These are phyloP conservation scores for Citrullus amarus DNA, from an alignment of 306 rosid genomes.

Conservation along the genomic window DNA sequence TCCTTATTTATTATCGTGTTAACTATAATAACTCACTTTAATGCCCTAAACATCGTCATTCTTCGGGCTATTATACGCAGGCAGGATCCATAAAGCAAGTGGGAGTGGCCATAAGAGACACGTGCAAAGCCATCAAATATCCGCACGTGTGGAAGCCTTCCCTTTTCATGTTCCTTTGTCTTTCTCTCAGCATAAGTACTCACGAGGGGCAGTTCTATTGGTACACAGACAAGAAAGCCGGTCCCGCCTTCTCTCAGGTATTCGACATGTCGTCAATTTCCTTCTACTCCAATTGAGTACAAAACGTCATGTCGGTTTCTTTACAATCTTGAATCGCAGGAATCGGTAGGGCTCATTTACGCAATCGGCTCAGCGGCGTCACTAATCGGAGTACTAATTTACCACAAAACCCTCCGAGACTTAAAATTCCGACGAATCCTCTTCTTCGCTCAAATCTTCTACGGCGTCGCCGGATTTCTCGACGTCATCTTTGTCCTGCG, in stretches of 20 bases:
- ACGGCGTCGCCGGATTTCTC: slow-evolving; percentile 40
- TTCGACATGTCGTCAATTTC: not conserved
- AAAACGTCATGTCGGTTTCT: not conserved
- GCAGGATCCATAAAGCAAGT: slow-evolving; percentile 15
- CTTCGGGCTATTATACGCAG: slow-evolving; percentile 6
- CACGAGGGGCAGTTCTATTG: slow-evolving; percentile 79
- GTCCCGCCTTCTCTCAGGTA: slow-evolving; percentile 82
- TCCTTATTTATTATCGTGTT: too few relatives aligned
- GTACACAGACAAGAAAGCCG: slow-evolving; percentile 68
- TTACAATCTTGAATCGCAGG: slow-evolving; percentile 25
- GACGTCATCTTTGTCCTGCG: slow-evolving; percentile 52
- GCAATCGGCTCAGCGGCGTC: slow-evolving; percentile 69
- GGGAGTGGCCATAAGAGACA: slow-evolving; percentile 31
- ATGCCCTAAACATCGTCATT: too few relatives aligned
- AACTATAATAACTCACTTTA: too few relatives aligned
- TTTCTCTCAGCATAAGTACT: slow-evolving; percentile 44
- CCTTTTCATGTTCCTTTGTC: slow-evolving; percentile 50
- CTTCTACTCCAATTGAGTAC: not conserved
- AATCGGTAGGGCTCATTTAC: slow-evolving; percentile 58
- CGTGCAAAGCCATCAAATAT: slow-evolving; percentile 36
- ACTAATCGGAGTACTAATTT: slow-evolving; percentile 54
- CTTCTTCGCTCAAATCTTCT: slow-evolving; percentile 54
- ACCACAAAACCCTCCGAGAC: slow-evolving; percentile 63
- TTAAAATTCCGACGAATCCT: slow-evolving; percentile 36
- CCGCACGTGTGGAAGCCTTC: slow-evolving; percentile 81